phyloP scores from a whole-genome alignment of 371 early-diverging fungal genomes.

The Chytridium lagenaria region DNA sequence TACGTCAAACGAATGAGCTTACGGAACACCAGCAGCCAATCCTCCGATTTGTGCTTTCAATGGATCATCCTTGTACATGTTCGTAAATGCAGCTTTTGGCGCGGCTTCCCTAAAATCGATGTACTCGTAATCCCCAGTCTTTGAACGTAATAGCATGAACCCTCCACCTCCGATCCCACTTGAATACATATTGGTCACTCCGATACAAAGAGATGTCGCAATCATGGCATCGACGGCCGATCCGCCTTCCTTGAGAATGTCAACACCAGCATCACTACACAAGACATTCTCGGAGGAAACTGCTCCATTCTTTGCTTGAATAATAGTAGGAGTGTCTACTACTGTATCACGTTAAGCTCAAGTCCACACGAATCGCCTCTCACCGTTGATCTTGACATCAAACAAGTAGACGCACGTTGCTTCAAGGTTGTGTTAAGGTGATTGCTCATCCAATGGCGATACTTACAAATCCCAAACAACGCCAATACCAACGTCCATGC shows the following conservation, averaged over 20 bases:
- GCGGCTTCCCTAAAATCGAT: slow-evolving; percentile 89
- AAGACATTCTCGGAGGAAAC: slow-evolving; percentile 86
- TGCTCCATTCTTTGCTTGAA: slow-evolving; percentile 60
- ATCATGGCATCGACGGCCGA: slow-evolving; percentile 97
- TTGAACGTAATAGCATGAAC: slow-evolving; percentile 62
- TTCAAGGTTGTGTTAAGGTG: not conserved
- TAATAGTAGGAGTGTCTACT: not conserved
- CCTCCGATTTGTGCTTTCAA: slow-evolving; percentile 76
- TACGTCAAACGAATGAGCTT: slow-evolving; percentile 29
- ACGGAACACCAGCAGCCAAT: slow-evolving; percentile 88
- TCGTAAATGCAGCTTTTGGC: slow-evolving; percentile 70
- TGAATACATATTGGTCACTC: slow-evolving; percentile 91
- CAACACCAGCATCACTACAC: slow-evolving; percentile 85
- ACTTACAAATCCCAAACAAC: not conserved
- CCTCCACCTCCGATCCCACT: slow-evolving; percentile 90
- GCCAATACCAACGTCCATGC: not conserved
- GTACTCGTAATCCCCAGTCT: slow-evolving; percentile 48
- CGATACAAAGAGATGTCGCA: slow-evolving; percentile 92
- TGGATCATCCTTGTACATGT: slow-evolving; percentile 78
- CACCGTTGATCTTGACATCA: not conserved
- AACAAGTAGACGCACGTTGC: not conserved
- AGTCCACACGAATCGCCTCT: not conserved
- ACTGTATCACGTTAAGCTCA: not conserved
- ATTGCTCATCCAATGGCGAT: not conserved
- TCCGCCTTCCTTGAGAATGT: slow-evolving; percentile 91